phyloP scores from a whole-genome alignment of 2,329 filamentous ascomycete species.

The Curvularia sp. region DNA sequence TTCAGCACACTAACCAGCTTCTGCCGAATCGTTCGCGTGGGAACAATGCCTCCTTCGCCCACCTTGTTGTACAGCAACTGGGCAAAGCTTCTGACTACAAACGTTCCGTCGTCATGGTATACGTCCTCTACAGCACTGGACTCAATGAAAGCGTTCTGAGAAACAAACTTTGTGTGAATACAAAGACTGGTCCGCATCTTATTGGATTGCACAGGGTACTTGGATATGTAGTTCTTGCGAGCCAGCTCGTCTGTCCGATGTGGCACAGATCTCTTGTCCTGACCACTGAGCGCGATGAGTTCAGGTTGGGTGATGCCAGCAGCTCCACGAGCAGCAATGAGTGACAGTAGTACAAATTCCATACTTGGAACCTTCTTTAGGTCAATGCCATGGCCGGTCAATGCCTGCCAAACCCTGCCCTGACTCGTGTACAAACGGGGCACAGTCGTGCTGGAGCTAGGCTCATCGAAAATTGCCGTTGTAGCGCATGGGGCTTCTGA shows the following conservation, averaged over 20 bases:
- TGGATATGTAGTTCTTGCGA: conserved; percentile 68
- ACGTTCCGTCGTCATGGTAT: conserved; percentile 45
- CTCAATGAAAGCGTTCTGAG: conserved; percentile 39
- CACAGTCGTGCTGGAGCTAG: conserved; percentile 25
- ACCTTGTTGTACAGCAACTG: conserved; percentile 59
- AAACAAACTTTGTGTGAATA: conserved; percentile 60
- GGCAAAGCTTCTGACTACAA: conserved; percentile 60
- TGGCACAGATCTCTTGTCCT: conserved; percentile 71
- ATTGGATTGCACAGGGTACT: conserved; percentile 52
- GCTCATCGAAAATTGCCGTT: conserved; percentile 39
- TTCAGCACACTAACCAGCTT: conserved; percentile 50
- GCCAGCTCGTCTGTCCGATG: conserved; percentile 65
- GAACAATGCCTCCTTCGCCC: conserved; percentile 59
- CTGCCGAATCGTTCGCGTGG: conserved; percentile 60
- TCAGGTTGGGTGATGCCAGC: conserved; percentile 66
- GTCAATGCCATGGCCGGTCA: conserved; percentile 67
- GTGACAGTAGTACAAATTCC: conserved; percentile 65
- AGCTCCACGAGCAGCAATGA: conserved; percentile 64
- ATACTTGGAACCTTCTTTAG: conserved; percentile 59
- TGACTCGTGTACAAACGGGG: conserved; percentile 57
- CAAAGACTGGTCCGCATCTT: conserved; percentile 64
- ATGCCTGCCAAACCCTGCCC: conserved; percentile 65
- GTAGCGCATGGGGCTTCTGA: conserved; percentile 12
- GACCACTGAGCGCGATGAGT: conserved; percentile 62
- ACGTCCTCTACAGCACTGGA: conserved; percentile 44